phyloP scores from a whole-genome alignment of 495 filamentous ascomycete genomes.

The Bathelium albidoporum region DNA sequence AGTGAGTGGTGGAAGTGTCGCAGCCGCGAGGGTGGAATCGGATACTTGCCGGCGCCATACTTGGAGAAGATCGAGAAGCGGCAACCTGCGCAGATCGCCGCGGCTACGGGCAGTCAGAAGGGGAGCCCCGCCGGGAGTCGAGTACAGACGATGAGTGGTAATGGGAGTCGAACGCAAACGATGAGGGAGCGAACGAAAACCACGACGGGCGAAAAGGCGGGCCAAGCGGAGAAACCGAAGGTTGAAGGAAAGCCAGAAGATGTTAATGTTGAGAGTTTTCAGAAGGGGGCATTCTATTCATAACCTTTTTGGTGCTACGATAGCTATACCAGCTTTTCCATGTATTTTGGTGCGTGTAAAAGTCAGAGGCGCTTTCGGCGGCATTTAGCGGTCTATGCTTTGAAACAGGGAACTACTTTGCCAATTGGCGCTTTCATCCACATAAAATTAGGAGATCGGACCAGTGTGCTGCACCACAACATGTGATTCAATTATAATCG shows the following conservation, averaged over 20 bases:
- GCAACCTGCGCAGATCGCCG: constrained; percentile 43
- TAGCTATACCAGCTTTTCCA: neutral
- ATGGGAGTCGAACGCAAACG: constrained; percentile 37
- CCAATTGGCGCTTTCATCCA: too few relatives aligned
- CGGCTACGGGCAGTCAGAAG: constrained; percentile 26
- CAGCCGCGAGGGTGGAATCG: constrained; percentile 80
- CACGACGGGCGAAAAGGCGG: constrained; percentile 49
- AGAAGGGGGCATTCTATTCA: constrained; percentile 81
- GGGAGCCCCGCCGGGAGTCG: constrained; percentile 34
- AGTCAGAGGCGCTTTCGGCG: too few relatives aligned
- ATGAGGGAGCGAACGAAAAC: constrained; percentile 37
- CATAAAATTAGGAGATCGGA: too few relatives aligned
- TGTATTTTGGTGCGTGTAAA: too few relatives aligned
- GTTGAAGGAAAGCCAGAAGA: constrained; percentile 34
- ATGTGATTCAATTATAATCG: too few relatives aligned
- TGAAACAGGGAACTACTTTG: too few relatives aligned
- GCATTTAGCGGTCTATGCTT: too few relatives aligned
- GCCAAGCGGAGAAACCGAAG: constrained; percentile 33
- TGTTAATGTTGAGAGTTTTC: constrained; percentile 75
- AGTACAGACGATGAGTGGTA: constrained; percentile 32
- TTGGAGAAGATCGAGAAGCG: constrained; percentile 68
- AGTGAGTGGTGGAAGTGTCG: constrained; percentile 97
- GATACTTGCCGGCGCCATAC: constrained; percentile 83
- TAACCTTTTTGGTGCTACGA: constrained; percentile 20
- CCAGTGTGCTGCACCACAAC: too few relatives aligned